Evolutionary conservation across 2,329 filamentous ascomycete species (phyloP).

Genomic region (Verticillium zaregamsianum): DNA sequence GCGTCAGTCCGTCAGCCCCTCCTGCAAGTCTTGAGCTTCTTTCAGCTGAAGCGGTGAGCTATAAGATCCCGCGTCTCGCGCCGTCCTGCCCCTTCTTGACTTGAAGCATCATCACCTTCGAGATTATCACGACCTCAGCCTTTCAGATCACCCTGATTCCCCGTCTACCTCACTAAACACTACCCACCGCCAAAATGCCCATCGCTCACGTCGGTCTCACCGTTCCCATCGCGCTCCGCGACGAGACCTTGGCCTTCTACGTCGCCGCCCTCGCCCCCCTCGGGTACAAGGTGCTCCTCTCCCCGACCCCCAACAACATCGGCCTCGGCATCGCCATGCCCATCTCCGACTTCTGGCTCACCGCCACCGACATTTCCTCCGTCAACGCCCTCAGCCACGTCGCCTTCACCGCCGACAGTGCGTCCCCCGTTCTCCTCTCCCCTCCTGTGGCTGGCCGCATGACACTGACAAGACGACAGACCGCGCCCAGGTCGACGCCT

Average conservation of each 20-base stretch:
- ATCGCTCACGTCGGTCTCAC: constrained; percentile 29
- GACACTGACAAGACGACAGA: constrained; percentile 21
- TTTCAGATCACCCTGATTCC: too few relatives aligned
- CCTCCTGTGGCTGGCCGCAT: neutral
- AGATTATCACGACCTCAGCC: too few relatives aligned
- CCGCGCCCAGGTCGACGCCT: constrained; percentile 36
- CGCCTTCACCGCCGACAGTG: constrained; percentile 26
- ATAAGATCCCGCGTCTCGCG: neutral
- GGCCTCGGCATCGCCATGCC: constrained; percentile 24
- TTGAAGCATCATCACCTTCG: neutral
- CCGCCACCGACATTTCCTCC: constrained; percentile 7
- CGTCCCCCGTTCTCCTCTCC: neutral
- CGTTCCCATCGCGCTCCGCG: constrained; percentile 21
- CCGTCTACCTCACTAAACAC: too few relatives aligned
- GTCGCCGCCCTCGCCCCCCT: constrained; percentile 28
- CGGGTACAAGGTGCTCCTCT: constrained; percentile 25
- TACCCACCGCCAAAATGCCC: constrained; percentile 24
- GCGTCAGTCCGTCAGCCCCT: neutral
- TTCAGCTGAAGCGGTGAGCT: neutral
- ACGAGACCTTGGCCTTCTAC: constrained; percentile 27
- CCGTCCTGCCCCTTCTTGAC: neutral
- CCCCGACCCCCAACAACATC: constrained; percentile 21
- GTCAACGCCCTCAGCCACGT: constrained; percentile 19
- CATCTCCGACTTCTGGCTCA: constrained; percentile 25
- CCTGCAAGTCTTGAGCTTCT: neutral